Evolutionary conservation across 2,329 filamentous ascomycete genomes (phyloP).

Genomic region (Coleophoma eucalyptorum): DNA sequence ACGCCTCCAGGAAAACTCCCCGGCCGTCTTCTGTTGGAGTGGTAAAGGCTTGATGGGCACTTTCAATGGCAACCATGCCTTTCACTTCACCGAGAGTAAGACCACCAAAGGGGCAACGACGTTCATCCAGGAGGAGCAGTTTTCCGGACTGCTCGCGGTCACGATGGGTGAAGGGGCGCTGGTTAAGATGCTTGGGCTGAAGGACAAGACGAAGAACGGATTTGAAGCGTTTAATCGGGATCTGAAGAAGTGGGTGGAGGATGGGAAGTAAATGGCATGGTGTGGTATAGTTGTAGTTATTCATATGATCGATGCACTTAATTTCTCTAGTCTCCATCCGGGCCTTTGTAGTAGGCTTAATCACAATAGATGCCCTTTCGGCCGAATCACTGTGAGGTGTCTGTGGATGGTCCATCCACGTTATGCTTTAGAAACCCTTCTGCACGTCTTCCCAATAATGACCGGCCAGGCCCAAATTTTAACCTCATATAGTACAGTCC

Average conservation of each 20-base stretch:
- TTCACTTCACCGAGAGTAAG: background rate
- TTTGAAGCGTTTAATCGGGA: background rate
- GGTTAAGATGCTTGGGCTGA: background rate
- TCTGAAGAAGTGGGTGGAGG: background rate
- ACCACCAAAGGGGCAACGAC: background rate
- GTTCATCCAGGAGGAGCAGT: background rate
- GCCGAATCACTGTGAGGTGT: too few species aligned
- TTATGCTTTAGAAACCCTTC: too few species aligned
- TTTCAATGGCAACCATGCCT: background rate
- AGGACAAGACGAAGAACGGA: background rate
- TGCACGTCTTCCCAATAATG: too few species aligned
- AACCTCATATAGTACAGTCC: too few species aligned
- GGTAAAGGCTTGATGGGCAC: background rate
- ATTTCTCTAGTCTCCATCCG: too few species aligned
- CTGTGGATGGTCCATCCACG: too few species aligned
- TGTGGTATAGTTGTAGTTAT: too few species aligned
- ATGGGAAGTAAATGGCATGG: too few species aligned
- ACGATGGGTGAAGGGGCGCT: background rate
- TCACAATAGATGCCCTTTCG: too few species aligned
- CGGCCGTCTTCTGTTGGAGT: background rate
- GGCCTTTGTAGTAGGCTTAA: too few species aligned
- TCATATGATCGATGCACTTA: too few species aligned
- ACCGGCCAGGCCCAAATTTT: too few species aligned
- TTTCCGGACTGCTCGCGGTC: background rate
- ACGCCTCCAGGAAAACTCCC: background rate